A percentile compares a stretch with the other conserved stretches of the same genome.
phyloP scores from a whole-genome alignment of 768 basidiomycete species.

The Amanita thiersii region DNA sequence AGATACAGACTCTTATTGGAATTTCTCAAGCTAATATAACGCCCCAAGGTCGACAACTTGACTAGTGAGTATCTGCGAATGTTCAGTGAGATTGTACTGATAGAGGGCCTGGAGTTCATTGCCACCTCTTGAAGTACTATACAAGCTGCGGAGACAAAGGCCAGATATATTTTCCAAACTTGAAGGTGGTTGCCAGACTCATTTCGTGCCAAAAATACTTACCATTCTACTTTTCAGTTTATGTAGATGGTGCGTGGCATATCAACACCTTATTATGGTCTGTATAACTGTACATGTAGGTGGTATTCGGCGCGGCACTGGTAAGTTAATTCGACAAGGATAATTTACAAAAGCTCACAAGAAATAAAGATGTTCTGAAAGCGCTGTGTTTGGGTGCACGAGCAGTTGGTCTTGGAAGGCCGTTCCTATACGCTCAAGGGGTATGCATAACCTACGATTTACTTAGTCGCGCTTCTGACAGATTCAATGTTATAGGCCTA shows the following conservation, averaged over 20 bases:
- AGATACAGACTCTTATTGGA: conserved; percentile 13
- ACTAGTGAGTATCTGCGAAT: conserved; percentile 44
- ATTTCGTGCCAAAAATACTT: conserved; percentile 6
- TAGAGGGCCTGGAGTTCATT: conserved; percentile 42
- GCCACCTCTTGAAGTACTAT: conserved; percentile 72
- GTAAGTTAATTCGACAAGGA: conserved; percentile 22
- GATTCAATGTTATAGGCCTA: conserved; percentile 45
- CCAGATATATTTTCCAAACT: conserved; percentile 68
- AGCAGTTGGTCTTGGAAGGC: conserved; percentile 79
- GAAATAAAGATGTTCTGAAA: conserved; percentile 65
- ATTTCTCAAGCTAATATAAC: conserved; percentile 1
- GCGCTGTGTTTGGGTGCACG: conserved; percentile 84
- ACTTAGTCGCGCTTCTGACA: background rate
- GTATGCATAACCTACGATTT: conserved; percentile 39
- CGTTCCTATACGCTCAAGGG: conserved; percentile 82
- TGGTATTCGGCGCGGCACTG: conserved; percentile 72
- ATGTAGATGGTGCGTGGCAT: conserved; percentile 61
- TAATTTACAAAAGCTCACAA: background rate
- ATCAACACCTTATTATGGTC: background rate
- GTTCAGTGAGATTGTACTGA: conserved; percentile 17
- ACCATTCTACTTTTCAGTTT: conserved; percentile 39
- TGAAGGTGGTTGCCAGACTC: conserved; percentile 45
- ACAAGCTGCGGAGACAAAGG: conserved; percentile 60
- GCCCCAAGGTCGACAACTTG: conserved; percentile 62
- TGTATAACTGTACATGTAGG: conserved; percentile 18